These are phyloP conservation scores for Phaeosphaeria sp. DNA, from an alignment of 2,329 filamentous ascomycete genomes.

Conservation along the genomic window DNA sequence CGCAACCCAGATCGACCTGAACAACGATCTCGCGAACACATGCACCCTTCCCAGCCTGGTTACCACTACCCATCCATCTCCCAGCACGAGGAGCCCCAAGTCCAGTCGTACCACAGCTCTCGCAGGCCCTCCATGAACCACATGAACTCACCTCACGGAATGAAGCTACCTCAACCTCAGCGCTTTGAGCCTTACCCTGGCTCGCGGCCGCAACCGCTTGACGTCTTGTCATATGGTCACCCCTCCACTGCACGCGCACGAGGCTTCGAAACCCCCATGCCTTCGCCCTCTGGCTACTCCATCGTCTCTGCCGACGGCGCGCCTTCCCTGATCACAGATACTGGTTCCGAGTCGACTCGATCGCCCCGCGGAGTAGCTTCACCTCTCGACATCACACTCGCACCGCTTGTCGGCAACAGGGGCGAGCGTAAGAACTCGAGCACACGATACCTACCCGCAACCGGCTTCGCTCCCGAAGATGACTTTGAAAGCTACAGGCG, in stretches of 20 bases:
- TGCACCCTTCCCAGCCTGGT: slow-evolving; percentile 39
- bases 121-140: slow-evolving; percentile 38
- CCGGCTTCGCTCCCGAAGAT: slow-evolving; percentile 47
- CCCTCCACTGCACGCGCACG: slow-evolving; percentile 33
- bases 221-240: slow-evolving; percentile 33
- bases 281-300: slow-evolving; percentile 68
- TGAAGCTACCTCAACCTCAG: slow-evolving; percentile 44
- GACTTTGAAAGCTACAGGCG: slow-evolving; percentile 40
- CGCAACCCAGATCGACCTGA: slow-evolving; percentile 48
- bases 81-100: slow-evolving; percentile 36
- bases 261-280: slow-evolving; percentile 63
- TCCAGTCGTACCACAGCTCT: slow-evolving; percentile 37
- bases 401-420: slow-evolving; percentile 44
- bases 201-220: slow-evolving; percentile 42
- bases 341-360: slow-evolving; percentile 52
- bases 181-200: slow-evolving; percentile 40
- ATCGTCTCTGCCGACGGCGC: slow-evolving; percentile 69
- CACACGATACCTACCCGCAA: slow-evolving; percentile 46
- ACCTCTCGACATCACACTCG: slow-evolving; percentile 53
- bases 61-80: slow-evolving; percentile 38
- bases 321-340: slow-evolving; percentile 75
- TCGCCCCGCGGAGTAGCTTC: slow-evolving; percentile 56
- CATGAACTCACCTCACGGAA: slow-evolving; percentile 34
- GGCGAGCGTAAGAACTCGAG: slow-evolving; percentile 47
- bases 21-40: slow-evolving; percentile 32